These are phyloP conservation scores for Halophytophthora polymorphica DNA, from an alignment of 352 stramenopile genomes.

Conservation along the genomic window DNA sequence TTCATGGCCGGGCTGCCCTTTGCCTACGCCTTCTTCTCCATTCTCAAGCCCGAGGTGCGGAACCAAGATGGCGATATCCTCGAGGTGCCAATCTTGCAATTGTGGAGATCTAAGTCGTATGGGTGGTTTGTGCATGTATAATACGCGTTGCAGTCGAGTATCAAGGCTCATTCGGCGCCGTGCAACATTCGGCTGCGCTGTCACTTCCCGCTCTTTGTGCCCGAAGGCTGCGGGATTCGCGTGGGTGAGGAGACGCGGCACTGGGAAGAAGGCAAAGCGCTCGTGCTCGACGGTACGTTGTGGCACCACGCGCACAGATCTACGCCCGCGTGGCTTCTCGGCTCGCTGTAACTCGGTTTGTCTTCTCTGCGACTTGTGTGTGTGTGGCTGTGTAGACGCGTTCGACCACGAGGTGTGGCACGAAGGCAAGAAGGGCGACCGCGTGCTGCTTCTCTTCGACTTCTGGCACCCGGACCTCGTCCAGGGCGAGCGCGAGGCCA, in stretches of 20 bases:
- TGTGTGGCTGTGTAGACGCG: conserved; percentile 37
- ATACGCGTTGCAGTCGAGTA: conserved; percentile 65
- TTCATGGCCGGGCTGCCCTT: conserved; percentile 91
- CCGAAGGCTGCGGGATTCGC: conserved; percentile 86
- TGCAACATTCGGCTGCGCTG: conserved; percentile 95
- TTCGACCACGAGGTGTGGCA: conserved; percentile 86
- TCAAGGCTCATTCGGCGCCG: conserved; percentile 91
- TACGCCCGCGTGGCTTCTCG: not conserved
- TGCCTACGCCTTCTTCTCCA: conserved; percentile 95
- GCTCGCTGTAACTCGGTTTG: not conserved
- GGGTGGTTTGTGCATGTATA: not conserved
- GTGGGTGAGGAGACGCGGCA: conserved; percentile 85
- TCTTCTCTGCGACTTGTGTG: not conserved
- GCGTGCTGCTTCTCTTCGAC: conserved; percentile 87
- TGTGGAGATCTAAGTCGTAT: not conserved
- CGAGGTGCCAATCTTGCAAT: not conserved
- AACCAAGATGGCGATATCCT: not conserved
- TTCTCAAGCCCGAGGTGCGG: conserved; percentile 82
- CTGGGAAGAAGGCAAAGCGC: conserved; percentile 76
- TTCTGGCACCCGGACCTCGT: conserved; percentile 72
- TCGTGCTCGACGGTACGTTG: conserved; percentile 75
- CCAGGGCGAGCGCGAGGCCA: conserved; percentile 48
- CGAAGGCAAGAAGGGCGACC: conserved; percentile 52
- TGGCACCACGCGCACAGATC: not conserved
- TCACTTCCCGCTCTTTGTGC: conserved; percentile 93